Conservation (phyloP, 2,329 filamentous ascomycete genomes). For the Trichoderma pleuroti region DNA sequence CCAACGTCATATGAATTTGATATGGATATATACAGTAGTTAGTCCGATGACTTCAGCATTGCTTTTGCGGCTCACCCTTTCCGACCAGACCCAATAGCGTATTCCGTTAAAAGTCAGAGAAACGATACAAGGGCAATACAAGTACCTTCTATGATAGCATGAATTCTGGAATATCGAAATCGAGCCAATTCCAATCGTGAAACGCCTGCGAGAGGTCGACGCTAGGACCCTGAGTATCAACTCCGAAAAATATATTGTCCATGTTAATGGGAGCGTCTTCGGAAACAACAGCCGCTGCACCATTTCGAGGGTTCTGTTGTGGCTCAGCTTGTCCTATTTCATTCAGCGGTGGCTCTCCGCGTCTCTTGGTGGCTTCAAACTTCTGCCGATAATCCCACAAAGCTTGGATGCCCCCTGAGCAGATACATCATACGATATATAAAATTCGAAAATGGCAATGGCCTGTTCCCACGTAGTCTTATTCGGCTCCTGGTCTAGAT, state of each 20-base stretch:
- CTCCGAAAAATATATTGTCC: neutral
- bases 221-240: neutral
- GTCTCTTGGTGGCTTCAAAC: constrained; percentile 1
- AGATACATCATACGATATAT: constrained; percentile 1
- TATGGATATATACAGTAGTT: neutral
- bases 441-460: constrained; percentile 4
- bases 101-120: neutral
- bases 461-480: constrained; percentile 9
- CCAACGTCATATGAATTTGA: neutral
- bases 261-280: neutral
- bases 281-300: neutral
- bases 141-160: neutral
- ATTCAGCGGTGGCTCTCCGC: neutral
- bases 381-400: constrained; percentile 3
- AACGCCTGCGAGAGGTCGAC: neutral
- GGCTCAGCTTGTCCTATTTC: neutral
- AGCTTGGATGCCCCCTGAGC: constrained; percentile 2
- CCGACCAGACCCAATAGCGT: rapidly evolving
- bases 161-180: constrained; percentile 8
- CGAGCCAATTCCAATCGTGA: constrained; percentile 12
- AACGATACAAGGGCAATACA: neutral
- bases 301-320: neutral
- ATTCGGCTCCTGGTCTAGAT: constrained; percentile 2
- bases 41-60: neutral
- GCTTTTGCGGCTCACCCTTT: neutral